phyloP scores from a whole-genome alignment of 805 yeast species.

The Lachancea sp. region DNA sequence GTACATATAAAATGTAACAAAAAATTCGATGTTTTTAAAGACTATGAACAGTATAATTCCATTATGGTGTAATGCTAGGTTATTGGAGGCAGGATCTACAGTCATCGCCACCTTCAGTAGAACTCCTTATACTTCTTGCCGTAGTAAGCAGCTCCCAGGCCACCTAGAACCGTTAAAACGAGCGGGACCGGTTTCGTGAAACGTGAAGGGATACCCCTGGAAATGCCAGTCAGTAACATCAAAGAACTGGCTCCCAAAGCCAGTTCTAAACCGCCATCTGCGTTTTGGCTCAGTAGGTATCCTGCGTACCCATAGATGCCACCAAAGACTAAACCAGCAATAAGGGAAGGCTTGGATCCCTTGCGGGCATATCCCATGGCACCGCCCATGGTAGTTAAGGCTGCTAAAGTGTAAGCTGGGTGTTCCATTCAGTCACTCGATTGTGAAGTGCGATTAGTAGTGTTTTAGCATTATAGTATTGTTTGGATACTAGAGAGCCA shows the following conservation, averaged over 20 bases:
- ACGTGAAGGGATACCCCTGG: slow-evolving; percentile 53
- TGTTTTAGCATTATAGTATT: no score
- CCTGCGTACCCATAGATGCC: slow-evolving; percentile 63
- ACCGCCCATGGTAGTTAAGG: slow-evolving; percentile 65
- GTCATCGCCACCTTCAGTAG: slow-evolving; percentile 33
- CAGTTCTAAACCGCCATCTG: slow-evolving; percentile 72
- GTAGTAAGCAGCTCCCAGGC: slow-evolving; percentile 53
- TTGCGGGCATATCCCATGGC: slow-evolving; percentile 60
- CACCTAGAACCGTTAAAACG: slow-evolving; percentile 55
- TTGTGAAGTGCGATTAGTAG: background rate
- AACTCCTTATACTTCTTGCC: slow-evolving; percentile 65
- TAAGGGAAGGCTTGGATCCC: slow-evolving; percentile 70
- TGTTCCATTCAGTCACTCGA: slow-evolving; percentile 48
- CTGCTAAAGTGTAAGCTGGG: slow-evolving; percentile 67
- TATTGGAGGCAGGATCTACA: no score
- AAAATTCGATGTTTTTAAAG: no score
- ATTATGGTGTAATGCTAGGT: no score
- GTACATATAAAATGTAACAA: no score
- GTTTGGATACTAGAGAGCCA: background rate
- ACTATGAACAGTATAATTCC: no score
- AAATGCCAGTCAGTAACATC: slow-evolving; percentile 64
- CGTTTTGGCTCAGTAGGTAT: slow-evolving; percentile 63
- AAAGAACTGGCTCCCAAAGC: slow-evolving; percentile 68
- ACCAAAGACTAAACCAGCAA: slow-evolving; percentile 65
- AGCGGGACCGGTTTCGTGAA: slow-evolving; percentile 75